Conservation (phyloP, 106 monocot genomes). For the Acorus gramineus region DNA sequence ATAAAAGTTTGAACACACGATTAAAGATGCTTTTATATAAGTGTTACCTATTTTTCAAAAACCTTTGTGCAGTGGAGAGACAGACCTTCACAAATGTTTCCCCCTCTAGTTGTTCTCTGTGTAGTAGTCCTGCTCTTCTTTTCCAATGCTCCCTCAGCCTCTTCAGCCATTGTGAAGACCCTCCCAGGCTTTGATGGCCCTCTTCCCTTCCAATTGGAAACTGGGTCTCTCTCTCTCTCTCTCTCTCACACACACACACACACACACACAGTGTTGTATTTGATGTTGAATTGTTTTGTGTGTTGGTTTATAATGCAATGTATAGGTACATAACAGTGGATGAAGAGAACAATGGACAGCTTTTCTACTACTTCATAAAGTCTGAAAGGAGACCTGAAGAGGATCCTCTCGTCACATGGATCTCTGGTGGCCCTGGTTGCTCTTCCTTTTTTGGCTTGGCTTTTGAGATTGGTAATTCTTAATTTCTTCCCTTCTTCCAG, state of each 20-base stretch:
- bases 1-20: too few relatives aligned
- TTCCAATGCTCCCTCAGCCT: too few relatives aligned
- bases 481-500: background rate
- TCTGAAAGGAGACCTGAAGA: constrained; percentile 3
- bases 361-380: constrained; percentile 19
- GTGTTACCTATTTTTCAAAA: too few relatives aligned
- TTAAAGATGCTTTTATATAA: too few relatives aligned
- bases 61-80: background rate
- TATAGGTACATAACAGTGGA: constrained; percentile 16
- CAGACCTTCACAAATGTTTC: too few relatives aligned
- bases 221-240: constrained; percentile 19
- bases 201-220: constrained; percentile 45
- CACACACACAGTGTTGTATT: too few relatives aligned
- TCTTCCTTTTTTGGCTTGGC: constrained; percentile 9
- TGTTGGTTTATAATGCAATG: background rate
- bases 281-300: background rate
- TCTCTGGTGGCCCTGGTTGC: constrained; percentile 33
- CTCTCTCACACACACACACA: background rate
- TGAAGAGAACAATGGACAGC: constrained; percentile 1
- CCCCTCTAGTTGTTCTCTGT: too few relatives aligned
- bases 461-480: constrained; percentile 8
- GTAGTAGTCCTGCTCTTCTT: too few relatives aligned
- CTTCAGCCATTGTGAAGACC: too few relatives aligned
- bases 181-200: constrained; percentile 44
- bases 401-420: constrained; percentile 17